Evolutionary conservation across 106 monocot genomes (phyloP), one percentile per base, ranked within the genome.

Genomic region (Dendrobium catenatum): DNA sequence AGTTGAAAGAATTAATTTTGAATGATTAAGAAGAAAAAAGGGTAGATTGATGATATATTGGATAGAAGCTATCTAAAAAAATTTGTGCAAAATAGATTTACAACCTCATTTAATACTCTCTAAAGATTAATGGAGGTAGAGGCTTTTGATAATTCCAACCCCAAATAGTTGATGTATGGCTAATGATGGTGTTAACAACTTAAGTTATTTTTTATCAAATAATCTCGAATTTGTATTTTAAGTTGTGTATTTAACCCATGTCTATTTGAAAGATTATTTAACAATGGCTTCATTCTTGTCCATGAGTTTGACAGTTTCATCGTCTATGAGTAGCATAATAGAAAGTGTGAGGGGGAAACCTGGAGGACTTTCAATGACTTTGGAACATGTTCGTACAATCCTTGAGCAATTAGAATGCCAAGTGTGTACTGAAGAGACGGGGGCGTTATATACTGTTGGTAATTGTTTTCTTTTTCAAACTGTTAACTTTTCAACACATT

Each of bases 321-420:
- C 93, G 76, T 84, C 93, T 43, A 79, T 98, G 81, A 86, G 89
- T 85, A 78, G 47, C 58, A 95, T 95, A 78, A 83, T 98, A 55
- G 91, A 93, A 80, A 73, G 83, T 42, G 73, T 95, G 18, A 85
- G 84, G 77, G 87, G 73, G 72, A 95, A 92, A 80, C 85, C 86
- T 59, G 86, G 79, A 75, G 98, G 86, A 33, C 78, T 68, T 11
- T 77, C 84, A 27, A 85, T 93, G 90, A 95, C 93, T 41, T 42
- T 85, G 70, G 89, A 98, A 77, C 89, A 83, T 75, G 73, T 91
- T 55, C 87, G 85, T 61, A 47, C 68, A 67, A 83, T 89, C 31
- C 88, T 95, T 51, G 89, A 95, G 16, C 85, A 90, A 76, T 85
- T 98, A 67, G 83, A 85, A 76, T 93, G 91, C 78, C 31, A 68